A percentile compares a stretch with the other conserved stretches of the same genome.
Conservation (phyloP, 331 rosid species). For the Telfairia occidentalis region DNA sequence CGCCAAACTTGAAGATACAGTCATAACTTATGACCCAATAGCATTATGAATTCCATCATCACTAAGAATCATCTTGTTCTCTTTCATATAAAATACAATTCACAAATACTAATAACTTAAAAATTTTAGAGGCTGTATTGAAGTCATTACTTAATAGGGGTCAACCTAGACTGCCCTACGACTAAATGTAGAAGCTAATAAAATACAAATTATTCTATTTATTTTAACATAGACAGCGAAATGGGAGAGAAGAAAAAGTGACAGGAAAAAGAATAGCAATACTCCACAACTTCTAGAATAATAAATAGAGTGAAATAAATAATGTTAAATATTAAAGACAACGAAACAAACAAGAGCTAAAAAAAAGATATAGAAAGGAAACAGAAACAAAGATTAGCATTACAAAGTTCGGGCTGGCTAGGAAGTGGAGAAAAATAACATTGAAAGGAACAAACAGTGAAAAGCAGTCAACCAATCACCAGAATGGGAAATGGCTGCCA, state of each 20-base stretch:
- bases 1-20: neutral
- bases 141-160: neutral
- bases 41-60: neutral
- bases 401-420: neutral
- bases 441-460: neutral
- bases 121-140: neutral
- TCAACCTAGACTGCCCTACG: neutral
- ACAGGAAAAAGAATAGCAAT: neutral
- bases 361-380: neutral
- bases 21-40: no score
- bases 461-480: neutral
- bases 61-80: neutral
- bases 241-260: neutral
- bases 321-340: neutral
- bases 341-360: neutral
- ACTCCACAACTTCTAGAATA: neutral
- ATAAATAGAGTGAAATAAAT: neutral
- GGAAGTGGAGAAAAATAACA: neutral
- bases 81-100: neutral
- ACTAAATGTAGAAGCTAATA: neutral
- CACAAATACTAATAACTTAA: neutral
- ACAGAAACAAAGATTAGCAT: neutral
- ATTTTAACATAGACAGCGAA: neutral
- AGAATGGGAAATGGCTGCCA: neutral
- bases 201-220: neutral